Percentiles rank a stretch among this genome's conserved stretches.
These are phyloP conservation scores for Boletus barrowsii DNA, from an alignment of 768 basidiomycete genomes.

Conservation along the genomic window DNA sequence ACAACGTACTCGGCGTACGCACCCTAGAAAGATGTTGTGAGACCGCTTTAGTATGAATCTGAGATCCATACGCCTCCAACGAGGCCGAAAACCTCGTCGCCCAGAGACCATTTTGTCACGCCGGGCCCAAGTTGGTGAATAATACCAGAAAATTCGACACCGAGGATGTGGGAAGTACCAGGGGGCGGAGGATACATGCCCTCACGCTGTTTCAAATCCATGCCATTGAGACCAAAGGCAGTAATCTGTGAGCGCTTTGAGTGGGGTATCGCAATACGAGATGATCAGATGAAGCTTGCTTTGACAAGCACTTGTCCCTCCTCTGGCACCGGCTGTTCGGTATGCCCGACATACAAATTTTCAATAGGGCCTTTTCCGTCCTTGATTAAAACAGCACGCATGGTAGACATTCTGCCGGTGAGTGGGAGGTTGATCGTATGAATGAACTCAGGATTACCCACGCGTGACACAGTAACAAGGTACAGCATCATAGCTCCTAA, in stretches of 20 bases:
- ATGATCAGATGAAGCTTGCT: constrained; percentile 39
- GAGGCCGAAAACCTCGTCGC: constrained; percentile 77
- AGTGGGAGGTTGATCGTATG: background rate
- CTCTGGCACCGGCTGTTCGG: constrained; percentile 55
- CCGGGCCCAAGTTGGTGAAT: constrained; percentile 53
- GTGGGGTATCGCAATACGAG: background rate
- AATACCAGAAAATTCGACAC: constrained; percentile 82
- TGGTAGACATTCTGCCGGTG: constrained; percentile 30
- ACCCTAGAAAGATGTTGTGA: constrained; percentile 47
- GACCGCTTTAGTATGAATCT: background rate
- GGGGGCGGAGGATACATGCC: constrained; percentile 76
- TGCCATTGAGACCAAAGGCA: constrained; percentile 86
- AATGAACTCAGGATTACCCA: background rate
- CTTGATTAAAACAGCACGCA: constrained; percentile 81
- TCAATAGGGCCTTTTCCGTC: constrained; percentile 72
- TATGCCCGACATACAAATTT: constrained; percentile 74
- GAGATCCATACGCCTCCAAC: constrained; percentile 64
- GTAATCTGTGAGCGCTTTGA: constrained; percentile 47
- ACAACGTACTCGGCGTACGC: constrained; percentile 88
- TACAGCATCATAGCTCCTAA: background rate
- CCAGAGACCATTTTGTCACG: constrained; percentile 53
- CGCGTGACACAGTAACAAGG: background rate
- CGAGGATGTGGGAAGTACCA: constrained; percentile 72
- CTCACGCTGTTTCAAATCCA: constrained; percentile 75
- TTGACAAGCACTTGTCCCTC: constrained; percentile 75